These are phyloP conservation scores for Aspergillus glaucus DNA, from an alignment of 2,329 filamentous ascomycete species.

Conservation along the genomic window DNA sequence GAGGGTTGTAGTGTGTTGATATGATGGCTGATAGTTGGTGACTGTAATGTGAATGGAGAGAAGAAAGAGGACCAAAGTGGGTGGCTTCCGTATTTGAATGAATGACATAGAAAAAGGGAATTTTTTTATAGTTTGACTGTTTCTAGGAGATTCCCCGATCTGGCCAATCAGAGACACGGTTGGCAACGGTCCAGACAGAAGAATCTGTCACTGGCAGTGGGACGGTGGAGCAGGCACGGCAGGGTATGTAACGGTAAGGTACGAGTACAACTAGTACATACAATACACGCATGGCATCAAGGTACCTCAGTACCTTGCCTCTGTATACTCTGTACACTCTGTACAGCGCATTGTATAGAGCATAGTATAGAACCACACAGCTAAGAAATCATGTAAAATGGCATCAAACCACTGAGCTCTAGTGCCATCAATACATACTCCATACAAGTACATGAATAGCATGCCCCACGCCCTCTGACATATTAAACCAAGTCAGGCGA, in stretches of 20 bases:
- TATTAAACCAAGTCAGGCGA: too few species aligned
- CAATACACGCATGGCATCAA: not conserved
- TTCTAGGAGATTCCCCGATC: not conserved
- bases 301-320: not conserved
- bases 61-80: not conserved
- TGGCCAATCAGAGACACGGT: not conserved
- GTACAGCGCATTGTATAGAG: not conserved
- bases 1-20: too few species aligned
- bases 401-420: not conserved
- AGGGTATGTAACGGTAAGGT: too few species aligned
- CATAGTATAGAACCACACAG: too few species aligned
- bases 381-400: not conserved
- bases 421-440: not conserved
- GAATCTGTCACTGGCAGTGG: not conserved
- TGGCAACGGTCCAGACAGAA: constrained; percentile 2
- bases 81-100: not conserved
- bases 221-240: too few species aligned
- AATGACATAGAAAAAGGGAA: not conserved
- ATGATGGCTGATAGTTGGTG: not conserved
- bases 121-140: not conserved
- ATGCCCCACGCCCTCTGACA: too few species aligned
- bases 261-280: not conserved
- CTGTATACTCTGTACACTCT: not conserved
- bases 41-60: not conserved
- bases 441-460: too few species aligned